Percentiles rank a stretch among this genome's conserved stretches.
These are phyloP conservation scores for Gardenia jasminoides DNA, from an alignment of 257 asterid genomes.

Conservation along the genomic window DNA sequence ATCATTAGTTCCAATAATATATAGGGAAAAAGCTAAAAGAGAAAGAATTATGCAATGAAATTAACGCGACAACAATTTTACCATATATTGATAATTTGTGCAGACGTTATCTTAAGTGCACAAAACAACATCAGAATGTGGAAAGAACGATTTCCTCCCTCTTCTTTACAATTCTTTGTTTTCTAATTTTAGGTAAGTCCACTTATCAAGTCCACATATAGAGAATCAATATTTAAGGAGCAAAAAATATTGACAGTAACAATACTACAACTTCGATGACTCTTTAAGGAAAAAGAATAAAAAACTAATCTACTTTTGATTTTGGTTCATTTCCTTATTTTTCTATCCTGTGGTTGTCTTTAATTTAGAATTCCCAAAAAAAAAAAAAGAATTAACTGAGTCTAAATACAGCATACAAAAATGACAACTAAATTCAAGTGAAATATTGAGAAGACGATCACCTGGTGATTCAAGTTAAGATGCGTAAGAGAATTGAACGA, in stretches of 20 bases:
- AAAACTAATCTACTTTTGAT: no score
- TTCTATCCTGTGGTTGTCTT: no score
- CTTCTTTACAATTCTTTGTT: no score
- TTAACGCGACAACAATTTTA: background rate
- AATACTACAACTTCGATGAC: no score
- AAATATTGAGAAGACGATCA: background rate
- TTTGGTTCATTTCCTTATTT: no score
- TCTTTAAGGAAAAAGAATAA: no score
- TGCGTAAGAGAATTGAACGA: background rate
- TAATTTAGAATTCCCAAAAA: no score
- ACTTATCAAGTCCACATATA: background rate
- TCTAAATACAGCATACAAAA: background rate
- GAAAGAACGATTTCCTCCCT: background rate
- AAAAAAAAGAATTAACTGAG: no score
- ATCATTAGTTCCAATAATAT: background rate
- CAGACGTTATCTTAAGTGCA: background rate
- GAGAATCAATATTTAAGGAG: no score
- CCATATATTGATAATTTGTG: background rate
- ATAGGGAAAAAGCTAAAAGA: no score
- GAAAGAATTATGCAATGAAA: background rate
- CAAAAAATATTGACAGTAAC: no score
- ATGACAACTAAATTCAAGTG: background rate
- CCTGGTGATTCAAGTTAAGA: background rate
- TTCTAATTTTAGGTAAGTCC: background rate
- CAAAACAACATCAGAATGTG: no score